These are phyloP conservation scores for Naegleria gruberi DNA, from an alignment of 208 protist genomes.

Conservation along the genomic window DNA sequence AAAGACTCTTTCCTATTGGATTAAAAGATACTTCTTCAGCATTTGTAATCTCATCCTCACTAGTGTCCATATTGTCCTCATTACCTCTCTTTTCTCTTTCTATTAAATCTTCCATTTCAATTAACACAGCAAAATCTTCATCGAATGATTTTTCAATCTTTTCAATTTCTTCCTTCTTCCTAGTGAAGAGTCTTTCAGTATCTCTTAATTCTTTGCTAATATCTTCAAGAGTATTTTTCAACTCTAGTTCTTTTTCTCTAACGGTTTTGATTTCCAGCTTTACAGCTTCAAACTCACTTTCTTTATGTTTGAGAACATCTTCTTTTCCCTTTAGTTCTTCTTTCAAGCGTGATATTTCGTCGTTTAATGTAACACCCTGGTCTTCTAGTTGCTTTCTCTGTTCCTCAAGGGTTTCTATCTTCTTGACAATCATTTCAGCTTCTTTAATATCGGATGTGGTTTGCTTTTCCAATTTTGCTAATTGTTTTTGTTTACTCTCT, in stretches of 20 bases:
- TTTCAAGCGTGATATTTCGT: constrained; percentile 55
- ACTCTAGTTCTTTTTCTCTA: constrained; percentile 30
- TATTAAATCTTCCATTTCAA: constrained; percentile 41
- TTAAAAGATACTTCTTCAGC: not conserved
- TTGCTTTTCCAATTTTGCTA: constrained; percentile 56
- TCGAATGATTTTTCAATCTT: constrained; percentile 28
- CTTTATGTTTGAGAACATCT: not conserved
- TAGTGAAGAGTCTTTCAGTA: constrained; percentile 59
- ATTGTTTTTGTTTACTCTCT: constrained; percentile 58
- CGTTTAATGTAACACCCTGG: constrained; percentile 47
- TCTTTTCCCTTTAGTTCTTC: constrained; percentile 42
- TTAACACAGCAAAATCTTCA: constrained; percentile 62
- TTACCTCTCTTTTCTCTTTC: not conserved
- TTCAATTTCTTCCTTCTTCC: constrained; percentile 62
- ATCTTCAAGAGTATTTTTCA: constrained; percentile 56
- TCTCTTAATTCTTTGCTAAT: constrained; percentile 65
- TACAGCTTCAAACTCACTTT: constrained; percentile 26
- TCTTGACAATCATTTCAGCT: constrained; percentile 45
- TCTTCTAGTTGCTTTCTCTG: constrained; percentile 42
- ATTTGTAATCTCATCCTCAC: constrained; percentile 41
- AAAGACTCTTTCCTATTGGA: not conserved
- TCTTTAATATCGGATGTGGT: constrained; percentile 31
- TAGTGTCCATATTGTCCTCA: not conserved
- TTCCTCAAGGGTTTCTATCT: constrained; percentile 45
- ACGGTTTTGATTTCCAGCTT: constrained; percentile 28